Percentiles rank a stretch among this genome's conserved stretches.
phyloP scores from a whole-genome alignment of 2,329 filamentous ascomycete genomes.

The Cladosporium austrohemisphaericum region DNA sequence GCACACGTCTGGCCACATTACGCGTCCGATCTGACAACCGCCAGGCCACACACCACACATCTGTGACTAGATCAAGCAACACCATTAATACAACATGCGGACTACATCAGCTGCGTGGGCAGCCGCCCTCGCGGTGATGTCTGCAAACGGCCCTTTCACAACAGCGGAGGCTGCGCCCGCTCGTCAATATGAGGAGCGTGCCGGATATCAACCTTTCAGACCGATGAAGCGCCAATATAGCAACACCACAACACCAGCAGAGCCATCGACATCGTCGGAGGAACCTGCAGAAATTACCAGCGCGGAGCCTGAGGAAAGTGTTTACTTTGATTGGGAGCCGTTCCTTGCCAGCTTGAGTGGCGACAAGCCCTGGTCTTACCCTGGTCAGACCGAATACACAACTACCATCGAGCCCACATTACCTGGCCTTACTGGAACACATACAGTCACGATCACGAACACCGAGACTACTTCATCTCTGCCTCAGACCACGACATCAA shows the following conservation, averaged over 20 bases:
- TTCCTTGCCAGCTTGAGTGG: slow-evolving; percentile 4
- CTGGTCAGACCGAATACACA: not conserved
- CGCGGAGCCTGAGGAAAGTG: not conserved
- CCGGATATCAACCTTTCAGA: slow-evolving; percentile 48
- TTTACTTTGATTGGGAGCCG: slow-evolving; percentile 1
- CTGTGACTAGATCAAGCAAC: slow-evolving; percentile 17
- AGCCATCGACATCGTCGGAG: slow-evolving; percentile 2
- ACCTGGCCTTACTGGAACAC: not conserved
- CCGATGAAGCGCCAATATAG: slow-evolving; percentile 43
- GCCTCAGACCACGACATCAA: slow-evolving; percentile 13
- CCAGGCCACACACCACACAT: slow-evolving; percentile 19
- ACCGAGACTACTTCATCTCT: slow-evolving; percentile 17
- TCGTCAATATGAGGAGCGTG: slow-evolving; percentile 35
- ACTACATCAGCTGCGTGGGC: slow-evolving; percentile 45
- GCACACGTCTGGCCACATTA: slow-evolving; percentile 16
- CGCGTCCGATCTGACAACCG: slow-evolving; percentile 12
- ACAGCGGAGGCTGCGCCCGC: slow-evolving; percentile 49
- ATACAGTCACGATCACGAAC: slow-evolving; percentile 19
- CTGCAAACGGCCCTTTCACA: slow-evolving; percentile 41
- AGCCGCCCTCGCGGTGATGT: slow-evolving; percentile 44
- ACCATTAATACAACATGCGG: slow-evolving; percentile 37
- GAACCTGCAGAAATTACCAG: not conserved
- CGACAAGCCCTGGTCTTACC: not conserved
- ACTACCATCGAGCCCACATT: slow-evolving; percentile 9
- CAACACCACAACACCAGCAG: slow-evolving; percentile 27